A percentile compares a stretch with the other conserved stretches of the same genome.
phyloP scores from a whole-genome alignment of 768 basidiomycete genomes.

The Cystofilobasidium ferigula region DNA sequence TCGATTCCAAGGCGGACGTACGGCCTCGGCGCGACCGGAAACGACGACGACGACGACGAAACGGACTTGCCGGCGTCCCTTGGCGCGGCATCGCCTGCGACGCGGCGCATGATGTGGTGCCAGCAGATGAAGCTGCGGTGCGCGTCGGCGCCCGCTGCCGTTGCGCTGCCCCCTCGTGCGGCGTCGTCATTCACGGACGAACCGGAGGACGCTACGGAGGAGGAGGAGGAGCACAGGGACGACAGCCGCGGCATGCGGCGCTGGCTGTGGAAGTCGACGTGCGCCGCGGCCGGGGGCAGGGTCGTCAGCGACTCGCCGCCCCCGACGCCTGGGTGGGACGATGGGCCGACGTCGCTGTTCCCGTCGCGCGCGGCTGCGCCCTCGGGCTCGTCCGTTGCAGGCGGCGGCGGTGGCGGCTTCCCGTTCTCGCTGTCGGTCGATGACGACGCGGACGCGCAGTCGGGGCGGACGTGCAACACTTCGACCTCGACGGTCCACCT shows the following conservation, averaged over 20 bases:
- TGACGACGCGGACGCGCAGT: too few relatives aligned
- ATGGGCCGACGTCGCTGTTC: background rate
- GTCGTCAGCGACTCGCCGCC: background rate
- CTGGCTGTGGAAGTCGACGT: background rate
- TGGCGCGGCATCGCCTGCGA: background rate
- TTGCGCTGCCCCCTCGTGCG: background rate
- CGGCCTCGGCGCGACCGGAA: background rate
- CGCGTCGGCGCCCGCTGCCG: too few relatives aligned
- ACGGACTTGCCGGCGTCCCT: background rate
- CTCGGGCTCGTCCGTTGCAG: background rate
- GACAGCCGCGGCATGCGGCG: background rate
- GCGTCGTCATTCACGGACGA: background rate
- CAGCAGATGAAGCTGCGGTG: background rate
- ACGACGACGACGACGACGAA: background rate
- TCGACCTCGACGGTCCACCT: background rate
- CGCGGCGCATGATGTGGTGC: slow-evolving; percentile 4
- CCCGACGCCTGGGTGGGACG: background rate
- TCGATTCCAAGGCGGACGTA: background rate
- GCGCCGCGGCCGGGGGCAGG: background rate
- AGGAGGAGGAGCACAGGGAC: background rate
- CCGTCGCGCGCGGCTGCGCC: background rate
- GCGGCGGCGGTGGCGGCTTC: background rate
- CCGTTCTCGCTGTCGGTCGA: background rate
- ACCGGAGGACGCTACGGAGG: background rate
- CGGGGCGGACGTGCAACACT: background rate